These are phyloP conservation scores for Grosmannia huntii DNA, from an alignment of 2,329 filamentous ascomycete species.

Conservation along the genomic window DNA sequence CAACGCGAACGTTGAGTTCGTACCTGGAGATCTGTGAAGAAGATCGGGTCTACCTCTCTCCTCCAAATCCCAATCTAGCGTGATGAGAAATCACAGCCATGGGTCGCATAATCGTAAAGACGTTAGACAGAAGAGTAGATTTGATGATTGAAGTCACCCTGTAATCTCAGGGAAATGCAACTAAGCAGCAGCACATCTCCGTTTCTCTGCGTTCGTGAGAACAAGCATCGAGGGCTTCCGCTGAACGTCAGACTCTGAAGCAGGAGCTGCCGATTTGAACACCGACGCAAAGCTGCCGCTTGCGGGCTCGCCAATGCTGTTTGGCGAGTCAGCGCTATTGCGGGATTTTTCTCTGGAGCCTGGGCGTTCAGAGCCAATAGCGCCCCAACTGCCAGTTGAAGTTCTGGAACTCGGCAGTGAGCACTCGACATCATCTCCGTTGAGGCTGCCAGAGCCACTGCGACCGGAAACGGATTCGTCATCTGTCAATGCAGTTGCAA, in stretches of 20 bases:
- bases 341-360: slow-evolving; percentile 53
- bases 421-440: slow-evolving; percentile 51
- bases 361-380: slow-evolving; percentile 79
- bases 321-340: slow-evolving; percentile 51
- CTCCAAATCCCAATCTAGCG: not conserved
- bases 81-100: not conserved
- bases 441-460: slow-evolving; percentile 68
- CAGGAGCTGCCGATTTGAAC: slow-evolving; percentile 50
- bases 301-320: slow-evolving; percentile 40
- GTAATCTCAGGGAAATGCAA: not conserved
- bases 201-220: slow-evolving; percentile 80
- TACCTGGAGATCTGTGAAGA: not conserved
- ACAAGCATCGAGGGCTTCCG: slow-evolving; percentile 80
- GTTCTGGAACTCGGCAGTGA: slow-evolving; percentile 65
- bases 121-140: not conserved
- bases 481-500: slow-evolving; percentile 57
- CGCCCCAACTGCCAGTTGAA: slow-evolving; percentile 59
- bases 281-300: slow-evolving; percentile 53
- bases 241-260: slow-evolving; percentile 45
- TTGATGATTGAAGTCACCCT: not conserved
- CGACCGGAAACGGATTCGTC: slow-evolving; percentile 64
- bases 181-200: slow-evolving; percentile 29
- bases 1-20: not conserved
- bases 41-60: slow-evolving; percentile 3
- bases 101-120: slow-evolving; percentile 2